Evolutionary conservation across 1,284 basidiomycete species (phyloP), one percentile per base, ranked within the genome.

Genomic region (Phylloporus sp.): DNA sequence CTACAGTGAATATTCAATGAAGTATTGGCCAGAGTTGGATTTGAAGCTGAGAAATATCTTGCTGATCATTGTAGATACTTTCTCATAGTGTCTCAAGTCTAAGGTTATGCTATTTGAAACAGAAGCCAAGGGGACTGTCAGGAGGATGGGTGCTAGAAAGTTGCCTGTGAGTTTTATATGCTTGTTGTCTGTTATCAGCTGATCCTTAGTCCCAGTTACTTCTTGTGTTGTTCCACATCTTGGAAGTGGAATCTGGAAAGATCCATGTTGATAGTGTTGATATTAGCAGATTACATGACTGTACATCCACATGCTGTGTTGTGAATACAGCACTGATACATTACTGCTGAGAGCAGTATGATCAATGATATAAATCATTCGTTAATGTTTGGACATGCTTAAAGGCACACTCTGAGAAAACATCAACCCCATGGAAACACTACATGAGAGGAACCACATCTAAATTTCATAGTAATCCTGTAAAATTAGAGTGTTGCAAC

Each of bases 71-170:
- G 91, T 91, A 19, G 32, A 29, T 60, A 17, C 5, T n/a, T 35
- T 32, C 19, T 6, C 17, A 14, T 14, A 4, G 29, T 47, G 47
- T 17, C 19, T 20, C 27, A 5, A 10, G 32, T 17, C 12, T 29
- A 11, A 19, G 11, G 35, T 41, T 45, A 41, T 27, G 29, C 20
- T 32, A 10, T 27, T 14, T n/a, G 32, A 19, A 11, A 19, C 63
- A 91, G 90, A 83, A 90, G 77, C 86, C 93, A 1, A 88, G 87
- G 61, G 95, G 27, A 86, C 97, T 5, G 91, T 91, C 74, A 96
- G 96, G 3, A 84, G 96, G 68, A 98, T 96, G 1, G 96, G 96
- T 2, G 93, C 94, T 23, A 96, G 96, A 69, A 98, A 98, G 82
- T 93, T 90, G 39, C 93, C 93, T 6, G 87, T 96, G 68, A 84